Conservation (phyloP, 163 green algal species). For the Chloromonas sp. region DNA sequence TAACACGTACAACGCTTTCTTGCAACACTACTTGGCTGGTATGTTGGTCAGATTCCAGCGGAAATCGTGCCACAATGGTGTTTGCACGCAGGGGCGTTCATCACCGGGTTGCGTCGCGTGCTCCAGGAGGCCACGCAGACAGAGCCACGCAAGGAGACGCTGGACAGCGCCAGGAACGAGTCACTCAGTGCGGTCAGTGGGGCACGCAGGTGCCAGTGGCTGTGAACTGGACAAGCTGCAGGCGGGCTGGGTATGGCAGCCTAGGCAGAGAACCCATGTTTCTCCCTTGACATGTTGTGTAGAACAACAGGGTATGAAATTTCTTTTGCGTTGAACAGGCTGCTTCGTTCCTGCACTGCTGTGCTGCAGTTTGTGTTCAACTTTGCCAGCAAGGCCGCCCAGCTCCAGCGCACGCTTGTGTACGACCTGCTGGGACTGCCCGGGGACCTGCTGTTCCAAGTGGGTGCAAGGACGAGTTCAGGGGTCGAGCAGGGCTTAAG, state of each 20-base stretch:
- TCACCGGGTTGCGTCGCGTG: conserved; percentile 41
- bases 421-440: conserved; percentile 74
- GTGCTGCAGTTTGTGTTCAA: conserved; percentile 74
- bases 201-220: background rate
- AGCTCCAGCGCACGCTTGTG: conserved; percentile 64
- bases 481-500: background rate
- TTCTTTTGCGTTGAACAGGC: no score
- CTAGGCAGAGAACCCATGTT: no score
- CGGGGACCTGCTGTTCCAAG: conserved; percentile 63
- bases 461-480: background rate
- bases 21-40: no score
- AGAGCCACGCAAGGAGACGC: conserved; percentile 18
- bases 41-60: no score
- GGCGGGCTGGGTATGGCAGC: no score
- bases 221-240: background rate
- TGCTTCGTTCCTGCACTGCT: no score
- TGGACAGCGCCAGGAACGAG: conserved; percentile 52
- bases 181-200: conserved; percentile 55
- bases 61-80: no score
- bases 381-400: conserved; percentile 60
- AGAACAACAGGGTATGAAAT: no score
- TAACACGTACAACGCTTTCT: no score
- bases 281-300: no score
- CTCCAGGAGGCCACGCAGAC: conserved; percentile 20
- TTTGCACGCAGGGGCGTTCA: conserved; percentile 32